Conservation (phyloP, 176 grass and related monocot species). For the Typha latifolia region DNA sequence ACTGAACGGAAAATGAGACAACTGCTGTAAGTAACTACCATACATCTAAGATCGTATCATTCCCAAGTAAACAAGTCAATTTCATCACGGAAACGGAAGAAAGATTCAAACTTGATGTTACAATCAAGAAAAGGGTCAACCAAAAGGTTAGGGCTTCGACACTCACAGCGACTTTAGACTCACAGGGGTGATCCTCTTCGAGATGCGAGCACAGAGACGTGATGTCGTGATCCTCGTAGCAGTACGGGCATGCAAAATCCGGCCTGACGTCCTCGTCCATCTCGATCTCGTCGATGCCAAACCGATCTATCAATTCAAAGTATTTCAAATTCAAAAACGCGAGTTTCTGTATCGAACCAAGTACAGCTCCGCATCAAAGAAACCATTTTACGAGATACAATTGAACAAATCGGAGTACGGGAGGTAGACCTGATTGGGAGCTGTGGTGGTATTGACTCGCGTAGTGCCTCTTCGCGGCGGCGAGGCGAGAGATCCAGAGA, state of each 20-base stretch:
- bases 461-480: constrained; percentile 80
- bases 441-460: constrained; percentile 48
- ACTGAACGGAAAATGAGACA: no score
- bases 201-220: constrained; percentile 70
- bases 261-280: constrained; percentile 63
- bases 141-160: constrained; percentile 1
- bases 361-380: not conserved
- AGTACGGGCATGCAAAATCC: constrained; percentile 88
- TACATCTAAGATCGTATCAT: not conserved
- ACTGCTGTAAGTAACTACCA: no score
- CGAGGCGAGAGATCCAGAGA: constrained; percentile 91
- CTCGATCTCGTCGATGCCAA: constrained; percentile 69
- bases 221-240: constrained; percentile 95
- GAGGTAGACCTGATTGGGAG: constrained; percentile 24
- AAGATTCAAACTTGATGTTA: not conserved
- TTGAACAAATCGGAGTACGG: not conserved
- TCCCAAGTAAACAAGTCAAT: not conserved
- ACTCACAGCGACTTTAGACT: constrained; percentile 64
- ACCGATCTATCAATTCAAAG: constrained; percentile 40
- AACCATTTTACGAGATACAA: not conserved
- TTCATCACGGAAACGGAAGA: not conserved
- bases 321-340: constrained; percentile 2
- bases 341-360: not conserved
- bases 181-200: constrained; percentile 89
- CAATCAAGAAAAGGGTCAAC: not conserved